Evolutionary conservation across 306 rosid genomes (phyloP), one percentile per base, ranked within the genome.

Genomic region (Glycine soja): DNA sequence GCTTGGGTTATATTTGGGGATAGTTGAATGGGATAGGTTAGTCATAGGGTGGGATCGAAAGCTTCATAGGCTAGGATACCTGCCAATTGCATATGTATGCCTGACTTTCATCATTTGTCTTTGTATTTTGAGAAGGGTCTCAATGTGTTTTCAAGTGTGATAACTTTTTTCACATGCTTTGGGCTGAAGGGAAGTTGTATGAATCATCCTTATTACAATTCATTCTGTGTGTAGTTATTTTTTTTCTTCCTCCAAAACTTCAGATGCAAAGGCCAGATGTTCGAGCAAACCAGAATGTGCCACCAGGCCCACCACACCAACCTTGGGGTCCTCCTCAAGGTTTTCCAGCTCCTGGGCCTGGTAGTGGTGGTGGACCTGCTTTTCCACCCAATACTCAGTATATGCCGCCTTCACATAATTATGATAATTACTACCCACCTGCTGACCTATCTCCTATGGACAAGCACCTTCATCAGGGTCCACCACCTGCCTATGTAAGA

Each of bases 241-340:
- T 18, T 53, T 64, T 47, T 48, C 54, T 48, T 76, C 59, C 38
- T 43, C 36, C 11, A 10, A 76, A 75, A 79, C 77, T 74, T 72
- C 70, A 88, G 91, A 88, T 88, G 91, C 88, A 88, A 76, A 74
- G 75, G 11, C 80, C 87, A 19, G 86, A 86, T 79, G 80, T 81
- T 72, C 90, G 87, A 69, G 65, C 34, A 67, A 86, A 82, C 83
- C 90, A 84, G 64, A 88, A 84, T 80, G 54, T 84, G 58, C 87
- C 90, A 38, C 86, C 85, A 47, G 87, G 80, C 42, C 87, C 89
- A 30, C 88, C 88, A 72, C 88, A 82, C 61, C 90, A 81, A 52
- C 82, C 85, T 59, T 88, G 91, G 91, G 91, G 90, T 59, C 88
- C 88, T 75, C 84, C 91, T 61, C 90, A 84, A 82, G 87, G 90